Base-by-base conservation (phyloP, 257 asterid species). In the Ilex aquifolium region DNA sequence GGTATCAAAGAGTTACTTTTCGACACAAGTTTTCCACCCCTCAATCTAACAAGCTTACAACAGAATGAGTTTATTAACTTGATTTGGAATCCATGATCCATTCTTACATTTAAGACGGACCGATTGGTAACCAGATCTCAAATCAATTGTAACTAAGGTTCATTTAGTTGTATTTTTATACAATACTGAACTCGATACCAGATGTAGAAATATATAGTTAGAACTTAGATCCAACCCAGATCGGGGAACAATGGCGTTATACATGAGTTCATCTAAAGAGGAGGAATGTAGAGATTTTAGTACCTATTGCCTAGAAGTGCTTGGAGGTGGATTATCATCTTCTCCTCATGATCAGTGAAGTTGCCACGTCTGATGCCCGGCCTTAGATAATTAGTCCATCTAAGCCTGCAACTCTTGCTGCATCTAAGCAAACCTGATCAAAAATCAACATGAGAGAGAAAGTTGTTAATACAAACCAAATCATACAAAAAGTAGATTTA, bases 341-440 rank as follows among this genome's bases (percentile, higher is more conserved):
- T 85, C 70, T 85, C 90, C 73, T 85, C 94, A 27, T 83, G 80
- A 10, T 79, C 82, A 1, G 80, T 75, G 78, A 83, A 83, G 77
- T 74, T 72, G 2, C 90, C 91, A 30, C 95, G 88, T 39, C 76
- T 82, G 76, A 86, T 86, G 0, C 95, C 95, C 2, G 91, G 95
- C n/a, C 95, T 80, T 84, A 86, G 88, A 55, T 86, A 86, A 57
- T 86, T 86, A 44, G 95, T 81, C 95, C 95, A 86, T 68, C 94
- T 73, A 61, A 85, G 94, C 61, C 90, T 62, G 79, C 94, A 83
- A 58, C 88, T 85, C 66, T 85, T 86, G 77, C 97, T 90, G 83
- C 97, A 90, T 64, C 97, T 76, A 8, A 83, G 86, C 87, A 90
- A 77, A 12, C 97, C 97, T 90, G 74, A 21, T 21, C 27, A 21